These are phyloP conservation scores for Trametes hirsuta DNA, from an alignment of 1,284 basidiomycete species.

Conservation along the genomic window DNA sequence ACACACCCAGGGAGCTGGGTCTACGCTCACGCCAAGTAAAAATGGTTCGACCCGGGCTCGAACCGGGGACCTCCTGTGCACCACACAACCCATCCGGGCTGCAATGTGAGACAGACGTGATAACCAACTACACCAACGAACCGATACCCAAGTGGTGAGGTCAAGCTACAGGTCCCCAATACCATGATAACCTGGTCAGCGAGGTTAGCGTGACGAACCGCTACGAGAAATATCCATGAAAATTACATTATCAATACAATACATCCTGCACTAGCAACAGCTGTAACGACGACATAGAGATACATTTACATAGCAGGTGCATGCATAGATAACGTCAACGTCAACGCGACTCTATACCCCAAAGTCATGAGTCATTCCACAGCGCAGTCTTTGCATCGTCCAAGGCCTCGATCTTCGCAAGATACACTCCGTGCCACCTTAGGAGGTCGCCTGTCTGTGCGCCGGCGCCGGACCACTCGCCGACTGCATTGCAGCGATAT, in stretches of 20 bases:
- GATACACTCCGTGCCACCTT: not conserved
- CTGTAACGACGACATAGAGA: conserved; percentile 22
- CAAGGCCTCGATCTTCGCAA: not conserved
- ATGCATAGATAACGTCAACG: conserved; percentile 15
- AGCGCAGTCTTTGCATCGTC: not conserved
- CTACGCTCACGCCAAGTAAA: not conserved
- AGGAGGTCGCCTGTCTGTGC: conserved; percentile 10
- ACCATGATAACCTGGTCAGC: no score
- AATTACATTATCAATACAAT: conserved; percentile 11
- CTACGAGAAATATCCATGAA: not conserved
- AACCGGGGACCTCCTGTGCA: conserved; percentile 21
- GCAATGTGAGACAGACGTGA: conserved; percentile 20
- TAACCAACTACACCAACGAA: conserved; percentile 25
- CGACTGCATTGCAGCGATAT: conserved; percentile 12
- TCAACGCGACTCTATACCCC: conserved; percentile 13
- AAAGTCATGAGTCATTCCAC: not conserved
- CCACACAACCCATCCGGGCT: not conserved
- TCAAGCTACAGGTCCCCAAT: not conserved
- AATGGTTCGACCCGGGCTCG: conserved; percentile 24
- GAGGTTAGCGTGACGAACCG: no score
- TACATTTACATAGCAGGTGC: conserved; percentile 27
- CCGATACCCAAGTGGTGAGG: not conserved
- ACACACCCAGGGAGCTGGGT: no score
- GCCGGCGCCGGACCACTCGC: not conserved
- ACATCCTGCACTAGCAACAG: conserved; percentile 18